Conservation (phyloP, 306 rosid genomes). For the Vigna trinervia region DNA sequence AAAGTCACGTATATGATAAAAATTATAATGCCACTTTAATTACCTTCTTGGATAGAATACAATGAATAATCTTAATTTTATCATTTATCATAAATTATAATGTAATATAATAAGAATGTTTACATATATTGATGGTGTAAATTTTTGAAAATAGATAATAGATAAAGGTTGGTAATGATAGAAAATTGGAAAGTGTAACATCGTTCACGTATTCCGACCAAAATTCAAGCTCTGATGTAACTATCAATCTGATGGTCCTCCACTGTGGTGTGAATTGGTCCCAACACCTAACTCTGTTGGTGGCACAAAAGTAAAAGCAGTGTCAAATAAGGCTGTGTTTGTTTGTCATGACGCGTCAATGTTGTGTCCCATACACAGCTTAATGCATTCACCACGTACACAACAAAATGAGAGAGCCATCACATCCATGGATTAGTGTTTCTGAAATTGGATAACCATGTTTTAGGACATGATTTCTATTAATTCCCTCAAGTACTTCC, state of each 20-base stretch:
- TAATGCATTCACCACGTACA: slow-evolving; percentile 8
- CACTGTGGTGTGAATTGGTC: slow-evolving; percentile 22
- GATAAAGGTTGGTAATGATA: neutral
- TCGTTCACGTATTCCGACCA: slow-evolving; percentile 14
- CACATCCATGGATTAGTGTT: neutral
- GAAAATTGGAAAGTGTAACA: slow-evolving; percentile 35
- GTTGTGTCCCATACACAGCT: neutral
- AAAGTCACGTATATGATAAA: slow-evolving; percentile 48
- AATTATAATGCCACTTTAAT: slow-evolving; percentile 37
- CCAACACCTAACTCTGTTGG: slow-evolving; percentile 11
- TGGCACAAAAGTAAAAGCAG: slow-evolving; percentile 17
- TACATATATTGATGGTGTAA: no score
- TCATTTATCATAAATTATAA: no score
- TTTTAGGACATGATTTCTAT: neutral
- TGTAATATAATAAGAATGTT: no score
- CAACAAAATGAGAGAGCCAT: neutral
- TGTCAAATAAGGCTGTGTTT: slow-evolving; percentile 52
- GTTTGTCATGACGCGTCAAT: slow-evolving; percentile 20
- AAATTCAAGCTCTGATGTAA: slow-evolving; percentile 35
- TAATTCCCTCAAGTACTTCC: neutral
- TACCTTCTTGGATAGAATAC: neutral
- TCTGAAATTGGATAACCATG: slow-evolving; percentile 29
- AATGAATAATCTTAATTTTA: no score
- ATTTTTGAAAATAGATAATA: no score
- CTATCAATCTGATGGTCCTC: slow-evolving; percentile 20